Conservation (phyloP, 768 basidiomycete species). For the Dentipellis fragilis region DNA sequence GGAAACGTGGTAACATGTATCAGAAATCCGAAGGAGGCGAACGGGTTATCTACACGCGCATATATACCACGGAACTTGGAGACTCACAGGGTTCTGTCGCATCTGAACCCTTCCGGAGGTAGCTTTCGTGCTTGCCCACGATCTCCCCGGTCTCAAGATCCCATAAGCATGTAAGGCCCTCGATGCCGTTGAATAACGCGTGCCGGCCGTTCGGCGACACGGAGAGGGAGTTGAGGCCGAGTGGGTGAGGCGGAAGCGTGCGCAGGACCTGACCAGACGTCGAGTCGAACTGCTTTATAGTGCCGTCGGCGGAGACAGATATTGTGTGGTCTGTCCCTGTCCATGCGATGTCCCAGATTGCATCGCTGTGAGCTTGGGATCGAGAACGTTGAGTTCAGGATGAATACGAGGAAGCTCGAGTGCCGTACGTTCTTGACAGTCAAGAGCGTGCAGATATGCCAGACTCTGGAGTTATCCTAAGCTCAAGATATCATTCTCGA, state of each 20-base stretch:
- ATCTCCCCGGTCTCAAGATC: constrained; percentile 55
- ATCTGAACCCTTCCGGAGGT: constrained; percentile 48
- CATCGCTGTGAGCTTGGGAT: constrained; percentile 63
- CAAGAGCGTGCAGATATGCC: constrained; percentile 62
- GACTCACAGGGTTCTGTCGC: constrained; percentile 65
- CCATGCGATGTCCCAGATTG: constrained; percentile 74
- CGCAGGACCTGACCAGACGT: constrained; percentile 51
- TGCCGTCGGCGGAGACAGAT: constrained; percentile 72
- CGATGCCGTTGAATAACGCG: constrained; percentile 74
- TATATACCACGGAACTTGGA: neutral
- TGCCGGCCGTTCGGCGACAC: constrained; percentile 52
- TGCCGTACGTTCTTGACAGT: constrained; percentile 65
- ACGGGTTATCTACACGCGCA: neutral
- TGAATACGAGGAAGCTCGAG: constrained; percentile 7
- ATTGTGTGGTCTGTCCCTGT: constrained; percentile 44
- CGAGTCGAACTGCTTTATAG: constrained; percentile 64
- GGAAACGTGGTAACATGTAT: neutral
- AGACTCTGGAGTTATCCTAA: constrained; percentile 38
- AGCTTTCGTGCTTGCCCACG: constrained; percentile 66
- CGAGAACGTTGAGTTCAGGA: constrained; percentile 19
- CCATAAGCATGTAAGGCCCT: constrained; percentile 73
- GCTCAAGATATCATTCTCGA: neutral
- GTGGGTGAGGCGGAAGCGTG: constrained; percentile 64
- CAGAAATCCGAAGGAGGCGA: neutral
- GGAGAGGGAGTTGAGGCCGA: constrained; percentile 78